Percentiles rank a stretch among this genome's conserved stretches.
Conservation (phyloP, 2,329 filamentous ascomycete species). For the Botrytis galanthina region DNA sequence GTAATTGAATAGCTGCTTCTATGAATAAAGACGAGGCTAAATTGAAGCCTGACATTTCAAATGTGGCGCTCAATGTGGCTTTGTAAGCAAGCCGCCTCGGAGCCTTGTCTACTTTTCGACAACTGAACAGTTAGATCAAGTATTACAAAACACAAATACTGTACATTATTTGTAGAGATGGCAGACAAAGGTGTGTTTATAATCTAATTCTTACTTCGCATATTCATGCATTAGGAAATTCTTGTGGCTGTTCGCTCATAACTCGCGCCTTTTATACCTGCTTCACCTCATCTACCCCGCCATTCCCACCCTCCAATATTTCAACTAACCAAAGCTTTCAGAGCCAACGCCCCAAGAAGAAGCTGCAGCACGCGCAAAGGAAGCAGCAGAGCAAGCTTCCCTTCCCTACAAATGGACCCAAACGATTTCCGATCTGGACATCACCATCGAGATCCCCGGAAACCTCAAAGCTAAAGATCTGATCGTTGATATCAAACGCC, state of each 20-base stretch:
- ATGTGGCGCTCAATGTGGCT: constrained; percentile 1
- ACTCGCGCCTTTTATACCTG: neutral
- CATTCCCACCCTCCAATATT: neutral
- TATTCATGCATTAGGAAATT: neutral
- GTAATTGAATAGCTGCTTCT: neutral
- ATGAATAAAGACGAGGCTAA: neutral
- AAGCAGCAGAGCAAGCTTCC: constrained; percentile 81
- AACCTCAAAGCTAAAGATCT: constrained; percentile 85
- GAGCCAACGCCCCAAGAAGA: constrained; percentile 49
- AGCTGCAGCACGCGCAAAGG: constrained; percentile 63
- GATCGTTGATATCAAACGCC: constrained; percentile 78
- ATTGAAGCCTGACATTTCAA: neutral
- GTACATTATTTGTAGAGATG: constrained; percentile 23
- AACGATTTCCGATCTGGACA: constrained; percentile 82
- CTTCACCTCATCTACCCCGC: constrained; percentile 13
- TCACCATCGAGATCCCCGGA: constrained; percentile 73
- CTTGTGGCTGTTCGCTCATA: neutral
- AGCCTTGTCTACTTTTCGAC: constrained; percentile 29
- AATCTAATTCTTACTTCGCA: neutral
- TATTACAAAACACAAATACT: constrained; percentile 22
- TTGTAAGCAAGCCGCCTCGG: constrained; percentile 25
- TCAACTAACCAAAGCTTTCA: constrained; percentile 22
- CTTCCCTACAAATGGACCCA: constrained; percentile 98
- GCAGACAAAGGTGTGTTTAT: constrained; percentile 30
- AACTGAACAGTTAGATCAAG: neutral